These are phyloP conservation scores for Rhizopus delemar DNA, from an alignment of 371 early-diverging fungal genomes.

Conservation along the genomic window DNA sequence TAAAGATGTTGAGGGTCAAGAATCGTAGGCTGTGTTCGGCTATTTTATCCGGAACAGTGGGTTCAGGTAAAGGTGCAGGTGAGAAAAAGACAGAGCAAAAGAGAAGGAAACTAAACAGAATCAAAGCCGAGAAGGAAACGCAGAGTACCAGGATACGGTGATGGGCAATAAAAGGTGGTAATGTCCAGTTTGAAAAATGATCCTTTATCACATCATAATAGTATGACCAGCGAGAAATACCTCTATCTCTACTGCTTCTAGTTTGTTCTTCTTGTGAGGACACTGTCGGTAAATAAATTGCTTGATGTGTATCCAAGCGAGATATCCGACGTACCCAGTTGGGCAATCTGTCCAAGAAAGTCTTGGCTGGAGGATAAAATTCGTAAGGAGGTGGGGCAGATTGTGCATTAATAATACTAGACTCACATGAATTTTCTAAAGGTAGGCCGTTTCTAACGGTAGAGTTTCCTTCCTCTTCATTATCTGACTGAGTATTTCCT, in stretches of 20 bases:
- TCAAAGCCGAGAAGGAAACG: constrained; percentile 28
- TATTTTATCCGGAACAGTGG: constrained; percentile 36
- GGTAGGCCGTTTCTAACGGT: neutral
- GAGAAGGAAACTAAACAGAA: constrained; percentile 38
- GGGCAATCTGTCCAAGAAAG: constrained; percentile 36
- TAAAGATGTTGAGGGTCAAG: constrained; percentile 79
- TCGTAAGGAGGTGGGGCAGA: constrained; percentile 53
- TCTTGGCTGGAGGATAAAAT: constrained; percentile 49
- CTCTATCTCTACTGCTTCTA: neutral
- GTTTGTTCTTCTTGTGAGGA: neutral
- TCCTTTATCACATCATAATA: constrained; percentile 23
- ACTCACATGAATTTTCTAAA: constrained; percentile 23
- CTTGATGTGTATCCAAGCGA: constrained; percentile 40
- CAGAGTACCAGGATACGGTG: constrained; percentile 31
- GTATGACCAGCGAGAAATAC: constrained; percentile 27
- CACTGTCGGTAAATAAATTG: constrained; percentile 45
- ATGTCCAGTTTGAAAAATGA: constrained; percentile 22
- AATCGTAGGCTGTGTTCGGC: constrained; percentile 53
- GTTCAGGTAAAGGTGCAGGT: constrained; percentile 29
- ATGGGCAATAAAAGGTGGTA: constrained; percentile 35
- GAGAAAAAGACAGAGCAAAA: constrained; percentile 44
- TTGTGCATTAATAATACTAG: constrained; percentile 44
- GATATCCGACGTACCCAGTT: constrained; percentile 52
- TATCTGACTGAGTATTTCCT: constrained; percentile 12
- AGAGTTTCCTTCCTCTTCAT: constrained; percentile 8